Evolutionary conservation across 1,139 yeast genomes (phyloP).

Genomic region (Kurtzmaniella natalensis): DNA sequence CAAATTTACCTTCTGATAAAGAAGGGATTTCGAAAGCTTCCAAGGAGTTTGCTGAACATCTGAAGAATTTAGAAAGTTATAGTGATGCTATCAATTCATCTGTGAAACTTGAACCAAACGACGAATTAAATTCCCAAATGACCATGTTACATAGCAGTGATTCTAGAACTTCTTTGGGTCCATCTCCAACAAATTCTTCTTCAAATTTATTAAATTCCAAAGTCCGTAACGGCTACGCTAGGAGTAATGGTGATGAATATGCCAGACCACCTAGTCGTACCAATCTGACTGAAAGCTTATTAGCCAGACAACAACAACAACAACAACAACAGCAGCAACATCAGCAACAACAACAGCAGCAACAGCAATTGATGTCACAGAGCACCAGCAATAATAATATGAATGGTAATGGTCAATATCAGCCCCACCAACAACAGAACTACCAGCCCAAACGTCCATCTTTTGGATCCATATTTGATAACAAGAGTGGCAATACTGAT

Average conservation of each 20-base stretch:
- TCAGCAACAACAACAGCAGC: too few relatives aligned
- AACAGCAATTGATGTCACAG: too few relatives aligned
- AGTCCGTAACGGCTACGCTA: too few relatives aligned
- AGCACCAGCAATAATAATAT: too few relatives aligned
- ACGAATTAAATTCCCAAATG: too few relatives aligned
- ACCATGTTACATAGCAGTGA: too few relatives aligned
- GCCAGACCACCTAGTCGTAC: not conserved
- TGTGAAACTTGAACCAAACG: too few relatives aligned
- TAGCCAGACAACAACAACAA: not conserved
- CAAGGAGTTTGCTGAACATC: conserved; percentile 31
- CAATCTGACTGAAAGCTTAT: not conserved
- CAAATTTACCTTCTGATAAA: conserved; percentile 19
- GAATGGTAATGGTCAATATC: too few relatives aligned
- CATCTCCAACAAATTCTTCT: too few relatives aligned
- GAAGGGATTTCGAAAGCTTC: conserved; percentile 22
- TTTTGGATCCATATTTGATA: not conserved
- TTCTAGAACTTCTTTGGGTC: not conserved
- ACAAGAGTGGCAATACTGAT: not conserved
- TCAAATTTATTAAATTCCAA: too few relatives aligned
- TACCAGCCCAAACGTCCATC: not conserved
- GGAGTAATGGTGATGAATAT: too few relatives aligned
- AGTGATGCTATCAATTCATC: conserved; percentile 1
- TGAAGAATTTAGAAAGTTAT: conserved; percentile 11
- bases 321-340: conserved; percentile 1
- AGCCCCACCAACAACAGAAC: too few relatives aligned